Evolutionary conservation across 345 rosid species (phyloP).

Genomic region (Rhodomyrtus tomentosa): DNA sequence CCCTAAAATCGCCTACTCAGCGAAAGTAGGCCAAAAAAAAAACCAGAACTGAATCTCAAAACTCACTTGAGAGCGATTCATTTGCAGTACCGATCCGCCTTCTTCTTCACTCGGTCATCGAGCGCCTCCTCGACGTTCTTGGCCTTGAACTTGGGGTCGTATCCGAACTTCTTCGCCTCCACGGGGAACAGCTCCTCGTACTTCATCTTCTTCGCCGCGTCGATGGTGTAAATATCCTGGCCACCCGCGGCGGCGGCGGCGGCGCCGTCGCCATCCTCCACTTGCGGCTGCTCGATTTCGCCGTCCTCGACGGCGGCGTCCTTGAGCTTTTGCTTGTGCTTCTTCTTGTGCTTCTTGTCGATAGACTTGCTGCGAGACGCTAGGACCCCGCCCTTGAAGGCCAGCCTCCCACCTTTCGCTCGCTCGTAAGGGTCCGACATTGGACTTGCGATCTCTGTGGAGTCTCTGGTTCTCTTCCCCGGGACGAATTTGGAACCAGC

Average conservation of each 20-base stretch:
- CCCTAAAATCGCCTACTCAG: neutral
- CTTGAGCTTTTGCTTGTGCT: slow-evolving; percentile 15
- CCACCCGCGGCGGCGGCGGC: slow-evolving; percentile 5
- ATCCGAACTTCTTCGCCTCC: slow-evolving; percentile 71
- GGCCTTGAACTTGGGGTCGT: slow-evolving; percentile 41
- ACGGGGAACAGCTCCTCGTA: slow-evolving; percentile 87
- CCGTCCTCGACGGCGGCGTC: neutral
- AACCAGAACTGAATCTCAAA: neutral
- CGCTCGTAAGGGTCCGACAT: slow-evolving; percentile 75
- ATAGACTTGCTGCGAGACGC: slow-evolving; percentile 56
- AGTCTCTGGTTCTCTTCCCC: neutral
- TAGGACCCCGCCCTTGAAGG: slow-evolving; percentile 67
- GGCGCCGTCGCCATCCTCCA: neutral
- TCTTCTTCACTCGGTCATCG: slow-evolving; percentile 94
- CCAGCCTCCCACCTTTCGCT: slow-evolving; percentile 56
- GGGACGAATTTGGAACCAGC: neutral
- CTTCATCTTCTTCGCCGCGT: slow-evolving; percentile 75
- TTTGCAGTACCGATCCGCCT: slow-evolving; percentile 95
- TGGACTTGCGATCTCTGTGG: neutral
- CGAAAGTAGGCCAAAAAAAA: neutral
- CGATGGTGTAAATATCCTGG: slow-evolving; percentile 51
- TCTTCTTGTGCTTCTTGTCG: slow-evolving; percentile 56
- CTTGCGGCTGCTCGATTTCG: slow-evolving; percentile 5
- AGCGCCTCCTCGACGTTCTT: slow-evolving; percentile 64
- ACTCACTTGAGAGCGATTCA: slow-evolving; percentile 5